A percentile compares a stretch with the other conserved stretches of the same genome.
Evolutionary conservation across 2,329 filamentous ascomycete species (phyloP).

Genomic region (Botryotinia calthae): DNA sequence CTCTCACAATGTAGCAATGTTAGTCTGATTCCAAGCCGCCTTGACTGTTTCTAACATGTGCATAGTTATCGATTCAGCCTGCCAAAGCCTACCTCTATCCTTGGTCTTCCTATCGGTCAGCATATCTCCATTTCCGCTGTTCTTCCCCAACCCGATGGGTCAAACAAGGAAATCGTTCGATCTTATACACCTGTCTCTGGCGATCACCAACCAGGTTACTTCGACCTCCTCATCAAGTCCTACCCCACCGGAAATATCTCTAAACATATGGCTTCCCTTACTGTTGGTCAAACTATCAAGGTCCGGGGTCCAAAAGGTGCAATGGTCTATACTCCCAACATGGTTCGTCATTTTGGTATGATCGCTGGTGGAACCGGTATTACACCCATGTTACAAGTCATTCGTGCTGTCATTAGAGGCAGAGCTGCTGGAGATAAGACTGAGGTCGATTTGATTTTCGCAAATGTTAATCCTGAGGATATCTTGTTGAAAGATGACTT

Average conservation of each 20-base stretch:
- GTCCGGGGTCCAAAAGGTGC: slow-evolving; percentile 94
- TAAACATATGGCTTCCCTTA: slow-evolving; percentile 80
- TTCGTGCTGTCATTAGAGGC: slow-evolving; percentile 84
- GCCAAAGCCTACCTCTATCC: slow-evolving; percentile 72
- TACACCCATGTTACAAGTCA: slow-evolving; percentile 96
- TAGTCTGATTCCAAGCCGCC: slow-evolving; percentile 33
- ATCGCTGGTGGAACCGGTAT: slow-evolving; percentile 96
- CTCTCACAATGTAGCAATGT: slow-evolving; percentile 98
- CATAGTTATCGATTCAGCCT: slow-evolving; percentile 87
- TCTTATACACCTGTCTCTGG: slow-evolving; percentile 92
- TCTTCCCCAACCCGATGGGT: slow-evolving; percentile 63
- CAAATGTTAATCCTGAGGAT: slow-evolving; percentile 90
- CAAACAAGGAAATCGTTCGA: slow-evolving; percentile 78
- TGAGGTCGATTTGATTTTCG: slow-evolving; percentile 91
- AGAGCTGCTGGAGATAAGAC: slow-evolving; percentile 78
- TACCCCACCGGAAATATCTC: slow-evolving; percentile 98
- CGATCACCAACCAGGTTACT: slow-evolving; percentile 84
- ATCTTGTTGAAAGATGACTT: slow-evolving; percentile 93
- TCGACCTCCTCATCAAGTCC: slow-evolving; percentile 96
- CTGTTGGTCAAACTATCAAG: slow-evolving; percentile 82
- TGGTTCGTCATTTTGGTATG: slow-evolving; percentile 97
- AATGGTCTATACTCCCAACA: slow-evolving; percentile 96
- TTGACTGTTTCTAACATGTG: slow-evolving; percentile 10
- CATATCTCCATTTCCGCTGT: slow-evolving; percentile 94
- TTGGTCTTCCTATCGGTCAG: slow-evolving; percentile 96